A percentile compares a stretch with the other conserved stretches of the same genome.
phyloP scores from a whole-genome alignment of 164 flowering plant species.

The Stephania cephalantha region DNA sequence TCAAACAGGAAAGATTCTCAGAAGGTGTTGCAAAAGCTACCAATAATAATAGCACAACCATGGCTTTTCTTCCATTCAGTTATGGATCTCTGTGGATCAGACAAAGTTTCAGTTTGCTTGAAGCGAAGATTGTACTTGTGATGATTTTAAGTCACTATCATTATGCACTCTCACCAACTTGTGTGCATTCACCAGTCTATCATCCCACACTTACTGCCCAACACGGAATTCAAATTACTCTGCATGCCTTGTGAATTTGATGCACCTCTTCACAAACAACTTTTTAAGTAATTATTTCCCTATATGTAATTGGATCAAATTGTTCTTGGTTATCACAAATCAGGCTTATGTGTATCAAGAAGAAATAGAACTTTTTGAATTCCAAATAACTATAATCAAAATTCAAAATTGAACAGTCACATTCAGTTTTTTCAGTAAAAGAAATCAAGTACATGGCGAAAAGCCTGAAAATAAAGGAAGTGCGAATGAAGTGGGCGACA shows the following conservation, averaged over 20 bases:
- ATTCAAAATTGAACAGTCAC: too few species aligned
- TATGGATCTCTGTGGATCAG: conserved; percentile 39
- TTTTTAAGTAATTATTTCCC: too few species aligned
- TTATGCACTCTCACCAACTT: conserved; percentile 25
- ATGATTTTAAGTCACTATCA: conserved; percentile 35
- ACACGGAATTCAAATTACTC: background rate
- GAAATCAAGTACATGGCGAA: too few species aligned
- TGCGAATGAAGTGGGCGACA: background rate
- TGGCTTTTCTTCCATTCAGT: conserved; percentile 37
- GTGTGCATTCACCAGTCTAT: background rate
- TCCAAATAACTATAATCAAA: too few species aligned
- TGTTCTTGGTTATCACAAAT: too few species aligned
- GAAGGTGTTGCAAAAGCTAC: conserved; percentile 33
- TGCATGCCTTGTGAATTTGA: background rate
- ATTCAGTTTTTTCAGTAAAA: too few species aligned
- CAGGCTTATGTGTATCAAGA: too few species aligned
- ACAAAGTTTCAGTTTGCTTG: conserved; percentile 23
- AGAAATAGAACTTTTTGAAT: too few species aligned
- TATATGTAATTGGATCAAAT: too few species aligned
- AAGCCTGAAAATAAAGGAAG: background rate
- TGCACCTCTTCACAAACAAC: background rate
- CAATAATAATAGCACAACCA: background rate
- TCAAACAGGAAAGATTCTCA: conserved; percentile 55
- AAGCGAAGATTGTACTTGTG: conserved; percentile 34
- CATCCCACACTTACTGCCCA: background rate